phyloP scores from a whole-genome alignment of 2,329 filamentous ascomycete species.

The Fusarium sp. region DNA sequence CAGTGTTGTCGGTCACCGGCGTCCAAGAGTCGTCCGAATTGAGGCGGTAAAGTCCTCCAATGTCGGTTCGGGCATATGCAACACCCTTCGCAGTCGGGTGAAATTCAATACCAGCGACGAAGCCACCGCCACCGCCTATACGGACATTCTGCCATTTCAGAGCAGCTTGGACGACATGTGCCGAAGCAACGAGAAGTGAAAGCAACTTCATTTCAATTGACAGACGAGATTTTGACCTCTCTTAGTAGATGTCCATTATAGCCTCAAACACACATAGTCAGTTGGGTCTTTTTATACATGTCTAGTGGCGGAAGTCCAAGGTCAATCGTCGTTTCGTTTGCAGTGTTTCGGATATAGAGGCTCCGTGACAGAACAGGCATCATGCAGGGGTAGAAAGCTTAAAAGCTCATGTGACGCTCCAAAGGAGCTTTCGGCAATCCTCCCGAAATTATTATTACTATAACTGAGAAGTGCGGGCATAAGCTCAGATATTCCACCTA shows the following conservation, averaged over 20 bases:
- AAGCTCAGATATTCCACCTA: neutral
- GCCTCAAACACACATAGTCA: neutral
- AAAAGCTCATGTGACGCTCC: neutral
- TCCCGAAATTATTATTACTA: neutral
- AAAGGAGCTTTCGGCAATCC: neutral
- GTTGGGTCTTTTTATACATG: neutral
- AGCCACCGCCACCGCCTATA: constrained; percentile 36
- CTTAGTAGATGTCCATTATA: neutral
- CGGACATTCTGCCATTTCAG: constrained; percentile 39
- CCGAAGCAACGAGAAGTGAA: constrained; percentile 22
- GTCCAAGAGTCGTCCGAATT: constrained; percentile 41
- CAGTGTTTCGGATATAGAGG: neutral
- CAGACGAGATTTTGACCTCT: too few species aligned
- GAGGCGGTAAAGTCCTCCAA: constrained; percentile 38
- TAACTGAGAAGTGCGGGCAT: neutral
- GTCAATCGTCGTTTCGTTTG: neutral
- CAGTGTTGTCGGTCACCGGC: constrained; percentile 30
- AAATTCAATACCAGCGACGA: constrained; percentile 36
- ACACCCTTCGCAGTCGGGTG: constrained; percentile 38
- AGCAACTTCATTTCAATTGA: constrained; percentile 23
- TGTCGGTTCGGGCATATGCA: constrained; percentile 35
- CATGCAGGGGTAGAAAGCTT: neutral
- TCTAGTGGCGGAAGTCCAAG: neutral
- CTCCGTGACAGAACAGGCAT: neutral
- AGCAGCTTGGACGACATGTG: constrained; percentile 12